phyloP scores from a whole-genome alignment of 768 basidiomycete species.

The Porpolomopsis calyptriformis region DNA sequence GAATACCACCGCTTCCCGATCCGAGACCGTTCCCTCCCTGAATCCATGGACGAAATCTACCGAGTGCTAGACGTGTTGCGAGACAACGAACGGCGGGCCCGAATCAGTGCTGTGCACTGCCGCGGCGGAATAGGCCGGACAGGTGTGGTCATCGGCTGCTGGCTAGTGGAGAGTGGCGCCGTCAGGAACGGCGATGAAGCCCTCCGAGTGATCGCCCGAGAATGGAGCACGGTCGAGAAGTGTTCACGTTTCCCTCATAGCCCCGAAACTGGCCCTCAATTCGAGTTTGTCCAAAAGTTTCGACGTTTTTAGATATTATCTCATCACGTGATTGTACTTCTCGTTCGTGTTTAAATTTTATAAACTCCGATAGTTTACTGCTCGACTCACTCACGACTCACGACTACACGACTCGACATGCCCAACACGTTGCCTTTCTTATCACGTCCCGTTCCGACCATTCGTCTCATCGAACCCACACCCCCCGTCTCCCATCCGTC shows the following conservation, averaged over 20 bases:
- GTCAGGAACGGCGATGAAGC: slow-evolving; percentile 58
- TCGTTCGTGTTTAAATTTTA: neutral
- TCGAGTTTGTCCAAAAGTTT: slow-evolving; percentile 63
- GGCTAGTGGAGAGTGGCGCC: slow-evolving; percentile 58
- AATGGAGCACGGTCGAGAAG: slow-evolving; percentile 73
- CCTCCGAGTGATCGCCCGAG: slow-evolving; percentile 48
- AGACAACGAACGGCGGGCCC: slow-evolving; percentile 48
- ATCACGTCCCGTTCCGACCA: slow-evolving; percentile 41
- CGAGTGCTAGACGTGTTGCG: slow-evolving; percentile 46
- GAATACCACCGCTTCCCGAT: slow-evolving; percentile 77
- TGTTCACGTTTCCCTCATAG: slow-evolving; percentile 64
- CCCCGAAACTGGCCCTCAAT: slow-evolving; percentile 72
- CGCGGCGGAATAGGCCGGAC: slow-evolving; percentile 70
- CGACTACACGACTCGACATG: neutral
- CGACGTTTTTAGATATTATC: too few relatives aligned
- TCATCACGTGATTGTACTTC: neutral
- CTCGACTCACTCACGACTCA: neutral
- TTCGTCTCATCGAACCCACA: slow-evolving; percentile 58
- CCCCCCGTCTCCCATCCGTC: slow-evolving; percentile 22
- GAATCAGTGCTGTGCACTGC: slow-evolving; percentile 67
- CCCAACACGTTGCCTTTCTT: too few relatives aligned
- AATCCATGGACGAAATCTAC: slow-evolving; percentile 47
- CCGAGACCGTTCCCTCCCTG: slow-evolving; percentile 58
- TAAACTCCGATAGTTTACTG: neutral
- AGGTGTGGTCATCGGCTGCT: slow-evolving; percentile 56